A percentile compares a stretch with the other conserved stretches of the same genome.
These are phyloP conservation scores for Pulveroboletus sp. DNA, from an alignment of 768 basidiomycete species.

Conservation along the genomic window DNA sequence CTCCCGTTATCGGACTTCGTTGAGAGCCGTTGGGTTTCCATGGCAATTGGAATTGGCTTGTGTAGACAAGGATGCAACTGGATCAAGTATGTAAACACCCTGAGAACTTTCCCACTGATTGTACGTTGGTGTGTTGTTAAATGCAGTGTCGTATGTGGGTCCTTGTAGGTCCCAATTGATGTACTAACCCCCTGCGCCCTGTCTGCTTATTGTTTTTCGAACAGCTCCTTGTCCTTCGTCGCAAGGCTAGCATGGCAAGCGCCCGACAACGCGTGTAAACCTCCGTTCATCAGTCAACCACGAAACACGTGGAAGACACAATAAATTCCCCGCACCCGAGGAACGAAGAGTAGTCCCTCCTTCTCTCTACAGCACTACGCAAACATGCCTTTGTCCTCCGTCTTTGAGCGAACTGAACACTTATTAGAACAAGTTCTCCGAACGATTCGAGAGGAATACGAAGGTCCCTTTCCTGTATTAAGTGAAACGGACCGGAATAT, in stretches of 20 bases:
- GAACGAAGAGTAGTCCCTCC: no score
- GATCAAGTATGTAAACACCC: no score
- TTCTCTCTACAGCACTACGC: background rate
- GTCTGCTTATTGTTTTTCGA: constrained; percentile 11
- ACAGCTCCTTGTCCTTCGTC: constrained; percentile 11
- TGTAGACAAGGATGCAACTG: no score
- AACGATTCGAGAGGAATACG: background rate
- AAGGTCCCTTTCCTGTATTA: background rate
- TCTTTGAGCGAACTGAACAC: background rate
- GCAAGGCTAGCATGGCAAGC: constrained; percentile 10
- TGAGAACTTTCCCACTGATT: background rate
- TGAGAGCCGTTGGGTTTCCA: no score
- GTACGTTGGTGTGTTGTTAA: background rate
- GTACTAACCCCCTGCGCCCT: background rate
- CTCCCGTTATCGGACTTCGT: no score
- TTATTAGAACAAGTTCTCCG: background rate
- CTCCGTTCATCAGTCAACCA: background rate
- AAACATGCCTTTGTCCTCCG: constrained; percentile 7
- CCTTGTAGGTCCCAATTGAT: constrained; percentile 13
- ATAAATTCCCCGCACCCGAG: constrained; percentile 9
- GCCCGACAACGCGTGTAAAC: background rate
- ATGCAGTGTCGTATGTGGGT: background rate
- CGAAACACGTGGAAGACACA: background rate
- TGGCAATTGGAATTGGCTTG: no score
- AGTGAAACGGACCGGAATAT: background rate